These are phyloP conservation scores for Solanum sitiens DNA, from an alignment of 257 asterid species.

Conservation along the genomic window DNA sequence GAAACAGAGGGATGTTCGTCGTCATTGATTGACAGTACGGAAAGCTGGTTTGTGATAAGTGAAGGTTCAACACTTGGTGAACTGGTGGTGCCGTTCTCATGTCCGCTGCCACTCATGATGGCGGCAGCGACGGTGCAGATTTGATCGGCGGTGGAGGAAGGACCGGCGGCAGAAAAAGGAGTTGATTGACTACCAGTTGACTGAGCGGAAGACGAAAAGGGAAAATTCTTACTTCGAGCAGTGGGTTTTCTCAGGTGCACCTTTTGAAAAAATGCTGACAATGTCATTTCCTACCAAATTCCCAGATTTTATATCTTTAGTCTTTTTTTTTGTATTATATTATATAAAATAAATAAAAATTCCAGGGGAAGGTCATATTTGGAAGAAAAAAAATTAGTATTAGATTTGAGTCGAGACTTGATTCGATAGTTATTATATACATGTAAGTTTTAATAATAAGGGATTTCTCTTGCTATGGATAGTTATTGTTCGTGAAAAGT, in stretches of 20 bases:
- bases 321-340: too few species aligned
- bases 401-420: too few species aligned
- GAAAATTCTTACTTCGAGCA: background rate
- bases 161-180: background rate
- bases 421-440: background rate
- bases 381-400: too few species aligned
- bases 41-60: constrained; percentile 9
- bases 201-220: background rate
- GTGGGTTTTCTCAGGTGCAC: background rate
- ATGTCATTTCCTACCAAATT: background rate
- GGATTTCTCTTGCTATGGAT: background rate
- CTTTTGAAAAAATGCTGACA: background rate
- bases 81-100: background rate
- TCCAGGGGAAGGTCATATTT: too few species aligned
- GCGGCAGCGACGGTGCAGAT: background rate
- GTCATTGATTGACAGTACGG: constrained; percentile 20
- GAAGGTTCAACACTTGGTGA: background rate
- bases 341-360: too few species aligned
- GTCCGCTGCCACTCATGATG: constrained; percentile 37
- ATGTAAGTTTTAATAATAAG: background rate
- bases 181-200: constrained; percentile 18
- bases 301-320: too few species aligned
- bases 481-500: background rate
- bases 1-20: constrained; percentile 17
- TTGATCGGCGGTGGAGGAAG: background rate